phyloP scores from a whole-genome alignment of 805 yeast species.

The Scheffersomyces amazonensis region DNA sequence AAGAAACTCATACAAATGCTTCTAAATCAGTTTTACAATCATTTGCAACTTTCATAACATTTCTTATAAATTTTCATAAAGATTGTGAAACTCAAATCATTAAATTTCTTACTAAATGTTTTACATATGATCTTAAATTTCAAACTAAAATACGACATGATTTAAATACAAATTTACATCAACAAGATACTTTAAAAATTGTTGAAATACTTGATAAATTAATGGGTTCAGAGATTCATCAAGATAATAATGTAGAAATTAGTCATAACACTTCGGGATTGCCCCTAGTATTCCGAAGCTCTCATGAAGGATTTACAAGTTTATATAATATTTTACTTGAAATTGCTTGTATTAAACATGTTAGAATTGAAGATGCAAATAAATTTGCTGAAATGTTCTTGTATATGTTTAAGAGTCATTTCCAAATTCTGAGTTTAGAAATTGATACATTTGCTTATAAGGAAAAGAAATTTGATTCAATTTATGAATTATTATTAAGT shows the following conservation, averaged over 20 bases:
- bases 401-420: slow-evolving; percentile 16
- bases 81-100: not conserved
- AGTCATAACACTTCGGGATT: slow-evolving; percentile 12
- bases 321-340: slow-evolving; percentile 21
- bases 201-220: slow-evolving; percentile 17
- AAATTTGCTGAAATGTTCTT: slow-evolving; percentile 20
- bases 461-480: slow-evolving; percentile 14
- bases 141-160: slow-evolving; percentile 13
- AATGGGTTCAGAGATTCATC: not conserved
- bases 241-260: slow-evolving; percentile 3
- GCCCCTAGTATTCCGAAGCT: not conserved
- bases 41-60: not conserved
- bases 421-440: slow-evolving; percentile 15
- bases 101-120: slow-evolving; percentile 13
- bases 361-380: slow-evolving; percentile 7
- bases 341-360: slow-evolving; percentile 15
- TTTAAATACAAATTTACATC: slow-evolving; percentile 11
- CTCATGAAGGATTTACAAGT: not conserved
- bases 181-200: slow-evolving; percentile 19
- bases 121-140: slow-evolving; percentile 14
- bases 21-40: not conserved
- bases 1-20: not conserved
- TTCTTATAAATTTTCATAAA: not conserved
- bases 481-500: slow-evolving; percentile 15
- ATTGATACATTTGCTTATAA: slow-evolving; percentile 12